Conservation (phyloP, 495 filamentous ascomycete genomes). For the Penicillium herquei region DNA sequence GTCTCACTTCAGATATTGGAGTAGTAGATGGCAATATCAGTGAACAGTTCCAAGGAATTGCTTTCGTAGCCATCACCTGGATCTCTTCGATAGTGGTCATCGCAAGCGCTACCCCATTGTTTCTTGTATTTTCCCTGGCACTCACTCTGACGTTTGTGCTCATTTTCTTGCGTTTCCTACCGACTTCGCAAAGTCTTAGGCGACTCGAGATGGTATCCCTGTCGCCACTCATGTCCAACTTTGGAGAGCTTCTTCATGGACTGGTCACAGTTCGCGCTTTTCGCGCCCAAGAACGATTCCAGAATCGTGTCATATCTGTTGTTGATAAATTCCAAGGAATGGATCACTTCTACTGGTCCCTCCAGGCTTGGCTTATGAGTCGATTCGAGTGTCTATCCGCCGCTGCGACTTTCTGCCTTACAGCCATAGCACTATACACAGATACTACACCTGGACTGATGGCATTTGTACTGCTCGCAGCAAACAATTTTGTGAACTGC, state of each 20-base stretch:
- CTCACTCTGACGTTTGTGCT: slow-evolving; percentile 63
- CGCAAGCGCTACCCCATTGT: slow-evolving; percentile 67
- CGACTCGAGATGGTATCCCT: slow-evolving; percentile 82
- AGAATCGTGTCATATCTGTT: slow-evolving; percentile 68
- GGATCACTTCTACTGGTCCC: slow-evolving; percentile 90
- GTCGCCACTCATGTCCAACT: slow-evolving; percentile 80
- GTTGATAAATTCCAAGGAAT: slow-evolving; percentile 85
- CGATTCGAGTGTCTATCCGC: slow-evolving; percentile 73
- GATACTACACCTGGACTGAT: slow-evolving; percentile 68
- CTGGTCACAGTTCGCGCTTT: slow-evolving; percentile 78
- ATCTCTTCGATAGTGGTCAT: slow-evolving; percentile 70
- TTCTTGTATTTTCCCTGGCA: slow-evolving; percentile 65
- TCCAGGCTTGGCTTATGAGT: slow-evolving; percentile 78
- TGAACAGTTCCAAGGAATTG: slow-evolving; percentile 62
- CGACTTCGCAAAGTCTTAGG: slow-evolving; percentile 76
- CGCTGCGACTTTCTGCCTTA: slow-evolving; percentile 66
- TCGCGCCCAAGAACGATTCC: slow-evolving; percentile 69
- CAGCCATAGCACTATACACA: slow-evolving; percentile 66
- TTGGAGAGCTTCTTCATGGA: slow-evolving; percentile 75
- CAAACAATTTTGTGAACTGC: slow-evolving; percentile 53
- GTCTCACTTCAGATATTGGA: slow-evolving; percentile 80
- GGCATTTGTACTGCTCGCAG: slow-evolving; percentile 63
- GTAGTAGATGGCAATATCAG: slow-evolving; percentile 79
- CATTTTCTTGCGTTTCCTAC: slow-evolving; percentile 72
- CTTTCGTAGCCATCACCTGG: slow-evolving; percentile 66